A percentile compares a stretch with the other conserved stretches of the same genome.
These are phyloP conservation scores for Clonostachys sp. DNA, from an alignment of 2,329 filamentous ascomycete genomes.

Conservation along the genomic window DNA sequence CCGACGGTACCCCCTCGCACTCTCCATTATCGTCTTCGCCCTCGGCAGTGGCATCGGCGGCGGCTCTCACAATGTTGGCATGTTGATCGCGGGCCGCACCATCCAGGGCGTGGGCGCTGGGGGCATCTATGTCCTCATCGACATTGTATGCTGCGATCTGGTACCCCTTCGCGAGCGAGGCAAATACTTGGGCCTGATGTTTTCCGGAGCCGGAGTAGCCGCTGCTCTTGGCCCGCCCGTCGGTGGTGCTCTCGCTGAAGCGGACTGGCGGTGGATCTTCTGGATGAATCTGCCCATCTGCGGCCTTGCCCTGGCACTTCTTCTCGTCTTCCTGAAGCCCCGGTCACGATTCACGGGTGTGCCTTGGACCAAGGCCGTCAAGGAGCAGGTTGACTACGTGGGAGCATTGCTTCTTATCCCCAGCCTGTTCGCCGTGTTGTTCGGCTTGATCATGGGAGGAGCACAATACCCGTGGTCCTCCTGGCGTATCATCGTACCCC, in stretches of 20 bases:
- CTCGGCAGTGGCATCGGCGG: conserved; percentile 26
- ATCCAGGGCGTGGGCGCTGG: conserved; percentile 42
- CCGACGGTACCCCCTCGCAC: conserved; percentile 8
- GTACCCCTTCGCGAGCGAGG: conserved; percentile 41
- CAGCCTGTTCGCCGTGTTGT: conserved; percentile 14
- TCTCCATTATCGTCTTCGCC: conserved; percentile 1
- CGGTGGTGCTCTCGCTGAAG: conserved; percentile 9
- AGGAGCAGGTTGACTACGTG: conserved; percentile 23
- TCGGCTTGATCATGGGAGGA: conserved; percentile 11
- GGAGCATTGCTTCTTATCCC: conserved; percentile 31
- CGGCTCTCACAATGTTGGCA: not conserved
- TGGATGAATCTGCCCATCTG: conserved; percentile 28
- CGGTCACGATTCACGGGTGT: too few relatives aligned
- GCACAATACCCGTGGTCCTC: conserved; percentile 24
- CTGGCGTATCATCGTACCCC: conserved; percentile 12
- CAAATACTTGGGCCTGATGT: conserved; percentile 27
- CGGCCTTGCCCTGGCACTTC: conserved; percentile 7
- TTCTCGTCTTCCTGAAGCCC: too few relatives aligned
- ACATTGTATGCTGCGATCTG: conserved; percentile 34
- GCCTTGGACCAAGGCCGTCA: too few relatives aligned
- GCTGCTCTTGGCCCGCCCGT: conserved; percentile 16
- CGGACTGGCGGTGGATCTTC: conserved; percentile 17
- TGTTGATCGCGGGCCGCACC: conserved; percentile 16
- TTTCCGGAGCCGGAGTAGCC: conserved; percentile 1
- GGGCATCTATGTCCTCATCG: conserved; percentile 25